Evolutionary conservation across 208 protist genomes (phyloP).

Genomic region (Trichomonas tenax): DNA sequence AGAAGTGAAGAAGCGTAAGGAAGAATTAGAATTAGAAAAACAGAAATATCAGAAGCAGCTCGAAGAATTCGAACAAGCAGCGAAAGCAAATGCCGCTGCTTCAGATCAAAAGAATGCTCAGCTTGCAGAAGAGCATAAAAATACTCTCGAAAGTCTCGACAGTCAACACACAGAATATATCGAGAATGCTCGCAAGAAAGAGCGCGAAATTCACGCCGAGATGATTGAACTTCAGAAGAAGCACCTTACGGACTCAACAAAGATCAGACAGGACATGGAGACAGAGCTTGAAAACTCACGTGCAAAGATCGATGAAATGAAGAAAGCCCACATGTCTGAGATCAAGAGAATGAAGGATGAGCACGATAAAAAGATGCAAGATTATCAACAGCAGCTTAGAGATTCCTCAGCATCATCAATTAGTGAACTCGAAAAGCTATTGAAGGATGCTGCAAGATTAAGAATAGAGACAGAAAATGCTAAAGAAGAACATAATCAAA

Average conservation of each 20-base stretch:
- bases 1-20: background rate
- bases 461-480: background rate
- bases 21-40: background rate
- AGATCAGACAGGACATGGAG: background rate
- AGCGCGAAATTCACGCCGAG: background rate
- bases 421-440: background rate
- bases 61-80: background rate
- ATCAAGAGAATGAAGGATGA: background rate
- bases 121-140: background rate
- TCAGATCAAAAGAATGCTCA: background rate
- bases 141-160: background rate
- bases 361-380: background rate
- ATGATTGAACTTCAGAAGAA: conserved; percentile 17
- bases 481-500: background rate
- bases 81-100: background rate
- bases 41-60: background rate
- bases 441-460: background rate
- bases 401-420: background rate
- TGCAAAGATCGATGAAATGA: background rate
- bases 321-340: background rate
- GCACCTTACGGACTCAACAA: background rate
- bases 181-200: background rate
- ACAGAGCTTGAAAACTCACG: background rate
- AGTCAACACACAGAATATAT: background rate
- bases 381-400: background rate